Conservation (phyloP, 306 rosid species). For the Ochetophila trinervis region DNA sequence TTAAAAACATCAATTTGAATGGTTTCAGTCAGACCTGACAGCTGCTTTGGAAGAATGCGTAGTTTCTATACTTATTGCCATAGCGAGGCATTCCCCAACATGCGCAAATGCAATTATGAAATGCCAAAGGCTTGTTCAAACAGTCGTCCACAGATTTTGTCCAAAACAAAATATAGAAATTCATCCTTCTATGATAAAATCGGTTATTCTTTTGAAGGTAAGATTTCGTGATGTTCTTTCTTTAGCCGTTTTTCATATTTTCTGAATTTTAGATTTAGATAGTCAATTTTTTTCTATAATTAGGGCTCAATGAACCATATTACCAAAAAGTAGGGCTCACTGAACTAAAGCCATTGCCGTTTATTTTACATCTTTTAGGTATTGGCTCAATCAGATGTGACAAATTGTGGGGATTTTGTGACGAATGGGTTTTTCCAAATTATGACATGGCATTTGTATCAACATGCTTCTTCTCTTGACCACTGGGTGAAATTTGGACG, state of each 20-base stretch:
- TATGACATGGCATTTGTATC: conserved; percentile 77
- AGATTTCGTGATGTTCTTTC: conserved; percentile 14
- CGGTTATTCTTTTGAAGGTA: conserved; percentile 83
- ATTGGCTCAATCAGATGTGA: conserved; percentile 58
- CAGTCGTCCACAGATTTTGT: conserved; percentile 61
- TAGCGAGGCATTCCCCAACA: conserved; percentile 91
- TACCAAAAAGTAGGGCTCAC: conserved; percentile 18
- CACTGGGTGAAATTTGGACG: conserved; percentile 71
- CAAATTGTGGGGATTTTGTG: conserved; percentile 56
- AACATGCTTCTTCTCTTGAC: conserved; percentile 58
- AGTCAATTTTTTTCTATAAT: conserved; percentile 11
- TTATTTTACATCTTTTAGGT: conserved; percentile 46
- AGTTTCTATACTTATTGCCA: conserved; percentile 69
- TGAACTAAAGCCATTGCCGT: conserved; percentile 26
- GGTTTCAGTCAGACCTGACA: conserved; percentile 70
- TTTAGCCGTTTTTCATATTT: conserved; percentile 21
- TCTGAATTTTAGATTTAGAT: conserved; percentile 4
- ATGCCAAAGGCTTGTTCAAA: conserved; percentile 70
- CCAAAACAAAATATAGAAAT: conserved; percentile 44
- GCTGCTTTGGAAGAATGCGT: conserved; percentile 68
- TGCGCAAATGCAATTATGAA: conserved; percentile 72
- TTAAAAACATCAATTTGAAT: conserved; percentile 18
- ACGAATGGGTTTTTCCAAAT: conserved; percentile 62
- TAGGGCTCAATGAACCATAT: conserved; percentile 22
- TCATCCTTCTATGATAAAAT: conserved; percentile 63